Conservation (phyloP, 495 filamentous ascomycete genomes). For the Penicillium egyptiacum region DNA sequence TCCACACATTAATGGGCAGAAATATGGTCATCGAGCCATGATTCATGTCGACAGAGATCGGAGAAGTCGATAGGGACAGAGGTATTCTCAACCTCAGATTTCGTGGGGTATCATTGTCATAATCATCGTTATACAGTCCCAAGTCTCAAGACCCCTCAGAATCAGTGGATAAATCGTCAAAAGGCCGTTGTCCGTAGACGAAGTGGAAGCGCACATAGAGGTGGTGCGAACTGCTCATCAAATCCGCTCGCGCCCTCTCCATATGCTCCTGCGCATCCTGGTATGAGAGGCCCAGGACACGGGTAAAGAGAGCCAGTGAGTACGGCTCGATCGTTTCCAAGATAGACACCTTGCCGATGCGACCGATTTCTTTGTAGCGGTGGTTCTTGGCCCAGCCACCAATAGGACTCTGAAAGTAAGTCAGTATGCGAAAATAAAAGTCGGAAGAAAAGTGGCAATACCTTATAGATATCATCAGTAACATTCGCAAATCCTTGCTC, state of each 20-base stretch:
- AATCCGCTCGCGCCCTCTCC: conserved; percentile 36
- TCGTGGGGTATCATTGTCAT: conserved; percentile 13
- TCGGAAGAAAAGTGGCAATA: conserved; percentile 9
- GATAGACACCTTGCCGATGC: conserved; percentile 35
- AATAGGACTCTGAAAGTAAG: conserved; percentile 35
- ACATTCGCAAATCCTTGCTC: conserved; percentile 39
- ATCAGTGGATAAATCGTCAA: conserved; percentile 20
- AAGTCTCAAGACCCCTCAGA: conserved; percentile 1
- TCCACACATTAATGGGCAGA: conserved; percentile 16
- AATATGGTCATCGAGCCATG: conserved; percentile 16
- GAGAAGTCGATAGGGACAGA: not conserved
- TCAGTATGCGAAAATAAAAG: not conserved
- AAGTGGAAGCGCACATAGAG: conserved; percentile 41
- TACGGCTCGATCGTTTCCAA: conserved; percentile 53
- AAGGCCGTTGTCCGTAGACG: conserved; percentile 42
- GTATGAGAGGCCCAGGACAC: conserved; percentile 47
- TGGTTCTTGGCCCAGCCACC: conserved; percentile 53
- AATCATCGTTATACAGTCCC: not conserved
- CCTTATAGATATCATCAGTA: conserved; percentile 43
- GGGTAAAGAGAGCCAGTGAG: conserved; percentile 55
- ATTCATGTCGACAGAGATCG: conserved; percentile 11
- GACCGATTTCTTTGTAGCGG: conserved; percentile 51
- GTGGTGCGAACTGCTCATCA: conserved; percentile 33
- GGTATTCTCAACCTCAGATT: not conserved
- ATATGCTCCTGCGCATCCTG: conserved; percentile 39